Evolutionary conservation across 1,284 basidiomycete species (phyloP).

Genomic region (Malassezia obtusa): DNA sequence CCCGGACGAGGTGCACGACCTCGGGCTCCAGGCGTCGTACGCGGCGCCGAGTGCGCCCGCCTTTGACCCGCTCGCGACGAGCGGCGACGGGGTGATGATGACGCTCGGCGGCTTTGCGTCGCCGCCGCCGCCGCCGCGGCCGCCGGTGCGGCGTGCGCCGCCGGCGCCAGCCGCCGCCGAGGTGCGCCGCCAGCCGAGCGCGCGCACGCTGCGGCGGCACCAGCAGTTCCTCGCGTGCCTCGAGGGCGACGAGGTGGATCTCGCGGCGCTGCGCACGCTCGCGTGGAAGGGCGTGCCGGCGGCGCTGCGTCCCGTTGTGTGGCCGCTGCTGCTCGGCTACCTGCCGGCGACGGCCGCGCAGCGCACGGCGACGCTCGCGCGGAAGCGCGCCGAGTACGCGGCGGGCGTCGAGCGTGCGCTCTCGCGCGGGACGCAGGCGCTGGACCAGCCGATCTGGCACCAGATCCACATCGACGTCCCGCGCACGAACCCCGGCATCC

Average conservation of each 20-base stretch:
- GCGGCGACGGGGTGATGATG: conserved; percentile 35
- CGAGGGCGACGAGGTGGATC: conserved; percentile 28
- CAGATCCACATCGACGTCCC: conserved; percentile 47
- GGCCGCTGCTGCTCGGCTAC: conserved; percentile 82
- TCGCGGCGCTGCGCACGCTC: conserved; percentile 68
- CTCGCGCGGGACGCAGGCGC: conserved; percentile 54
- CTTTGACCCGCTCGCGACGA: conserved; percentile 36
- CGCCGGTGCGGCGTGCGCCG: conserved; percentile 3
- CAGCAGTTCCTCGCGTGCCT: conserved; percentile 32
- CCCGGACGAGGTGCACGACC: not conserved
- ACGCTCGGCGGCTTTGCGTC: conserved; percentile 21
- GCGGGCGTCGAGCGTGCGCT: conserved; percentile 86
- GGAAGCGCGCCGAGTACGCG: conserved; percentile 85
- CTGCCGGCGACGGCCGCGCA: conserved; percentile 74
- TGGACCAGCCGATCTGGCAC: conserved; percentile 45
- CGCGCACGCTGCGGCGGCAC: conserved; percentile 24
- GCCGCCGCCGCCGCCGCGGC: conserved; percentile 11
- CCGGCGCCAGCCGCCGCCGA: not conserved
- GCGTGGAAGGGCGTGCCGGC: conserved; percentile 91
- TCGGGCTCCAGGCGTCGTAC: not conserved
- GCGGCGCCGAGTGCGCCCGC: conserved; percentile 15
- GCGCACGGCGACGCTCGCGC: conserved; percentile 64
- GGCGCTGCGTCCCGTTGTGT: conserved; percentile 79
- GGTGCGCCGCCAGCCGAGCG: conserved; percentile 20
- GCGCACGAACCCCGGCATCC: conserved; percentile 44